phyloP scores from a whole-genome alignment of 768 basidiomycete species.

The Gloeopeniophorella convolvens region DNA sequence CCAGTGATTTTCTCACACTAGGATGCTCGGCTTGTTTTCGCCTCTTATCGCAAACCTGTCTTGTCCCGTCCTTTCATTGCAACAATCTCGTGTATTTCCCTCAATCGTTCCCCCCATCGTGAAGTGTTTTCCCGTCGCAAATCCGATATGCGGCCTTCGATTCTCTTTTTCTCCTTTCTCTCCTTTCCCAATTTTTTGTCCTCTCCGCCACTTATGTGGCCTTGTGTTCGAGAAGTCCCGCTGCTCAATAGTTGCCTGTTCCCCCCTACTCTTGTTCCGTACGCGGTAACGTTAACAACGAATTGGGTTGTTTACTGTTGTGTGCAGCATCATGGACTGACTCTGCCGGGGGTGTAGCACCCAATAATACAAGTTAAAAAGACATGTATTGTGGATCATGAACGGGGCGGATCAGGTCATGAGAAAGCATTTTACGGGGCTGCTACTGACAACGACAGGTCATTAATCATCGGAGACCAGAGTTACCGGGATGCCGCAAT shows the following conservation, averaged over 20 bases:
- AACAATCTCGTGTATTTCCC: conserved; percentile 5
- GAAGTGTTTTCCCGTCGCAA: conserved; percentile 1
- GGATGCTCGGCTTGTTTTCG: neutral
- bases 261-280: conserved; percentile 3
- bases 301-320: conserved; percentile 3
- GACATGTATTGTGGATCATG: too few relatives aligned
- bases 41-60: conserved; percentile 7
- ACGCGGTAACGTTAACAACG: conserved; percentile 12
- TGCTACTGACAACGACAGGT: too few relatives aligned
- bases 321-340: too few relatives aligned
- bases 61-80: conserved; percentile 9
- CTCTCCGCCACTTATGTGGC: conserved; percentile 32
- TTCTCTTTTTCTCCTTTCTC: conserved; percentile 1
- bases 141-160: conserved; percentile 9
- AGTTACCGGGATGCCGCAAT: conserved; percentile 1
- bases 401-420: too few relatives aligned
- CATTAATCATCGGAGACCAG: too few relatives aligned
- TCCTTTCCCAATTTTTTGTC: conserved; percentile 22
- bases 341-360: too few relatives aligned
- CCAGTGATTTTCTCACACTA: conserved; percentile 14
- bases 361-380: too few relatives aligned
- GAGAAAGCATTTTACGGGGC: too few relatives aligned
- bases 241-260: conserved; percentile 3
- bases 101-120: neutral
- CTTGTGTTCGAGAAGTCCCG: conserved; percentile 11